Conservation (phyloP, 2,329 filamentous ascomycete genomes). For the Xylaria hypoxylon region DNA sequence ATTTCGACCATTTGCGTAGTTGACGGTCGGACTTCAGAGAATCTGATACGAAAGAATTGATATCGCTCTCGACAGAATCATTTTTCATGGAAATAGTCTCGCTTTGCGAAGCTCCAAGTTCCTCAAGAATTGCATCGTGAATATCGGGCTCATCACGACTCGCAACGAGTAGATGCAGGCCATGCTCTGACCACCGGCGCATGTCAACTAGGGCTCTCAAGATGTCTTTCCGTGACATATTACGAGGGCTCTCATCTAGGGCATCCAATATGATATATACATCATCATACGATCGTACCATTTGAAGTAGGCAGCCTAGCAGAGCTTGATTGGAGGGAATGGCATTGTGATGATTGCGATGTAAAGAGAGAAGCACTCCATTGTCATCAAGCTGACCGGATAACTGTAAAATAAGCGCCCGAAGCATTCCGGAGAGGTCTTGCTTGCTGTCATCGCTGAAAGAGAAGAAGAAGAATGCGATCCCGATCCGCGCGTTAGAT, state of each 20-base stretch:
- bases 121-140: constrained; percentile 35
- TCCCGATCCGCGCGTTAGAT: constrained; percentile 42
- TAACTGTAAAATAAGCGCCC: constrained; percentile 52
- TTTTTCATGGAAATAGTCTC: constrained; percentile 42
- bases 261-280: constrained; percentile 55
- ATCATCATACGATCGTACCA: constrained; percentile 40
- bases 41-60: constrained; percentile 46
- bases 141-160: constrained; percentile 53
- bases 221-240: constrained; percentile 43
- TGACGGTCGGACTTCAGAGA: too few species aligned
- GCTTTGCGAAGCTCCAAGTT: constrained; percentile 20
- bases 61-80: constrained; percentile 45
- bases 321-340: constrained; percentile 36
- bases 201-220: constrained; percentile 47
- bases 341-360: too few species aligned
- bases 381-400: too few species aligned
- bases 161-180: constrained; percentile 50
- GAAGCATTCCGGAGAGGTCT: constrained; percentile 49
- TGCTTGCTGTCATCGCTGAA: constrained; percentile 54
- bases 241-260: constrained; percentile 52
- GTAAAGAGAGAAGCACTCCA: constrained; percentile 30
- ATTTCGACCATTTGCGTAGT: too few species aligned
- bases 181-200: constrained; percentile 41
- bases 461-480: constrained; percentile 57
- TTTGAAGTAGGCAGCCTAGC: constrained; percentile 36